Evolutionary conservation across 768 basidiomycete species (phyloP), one percentile per base, ranked within the genome.

Genomic region (Tephrocybe sp.): DNA sequence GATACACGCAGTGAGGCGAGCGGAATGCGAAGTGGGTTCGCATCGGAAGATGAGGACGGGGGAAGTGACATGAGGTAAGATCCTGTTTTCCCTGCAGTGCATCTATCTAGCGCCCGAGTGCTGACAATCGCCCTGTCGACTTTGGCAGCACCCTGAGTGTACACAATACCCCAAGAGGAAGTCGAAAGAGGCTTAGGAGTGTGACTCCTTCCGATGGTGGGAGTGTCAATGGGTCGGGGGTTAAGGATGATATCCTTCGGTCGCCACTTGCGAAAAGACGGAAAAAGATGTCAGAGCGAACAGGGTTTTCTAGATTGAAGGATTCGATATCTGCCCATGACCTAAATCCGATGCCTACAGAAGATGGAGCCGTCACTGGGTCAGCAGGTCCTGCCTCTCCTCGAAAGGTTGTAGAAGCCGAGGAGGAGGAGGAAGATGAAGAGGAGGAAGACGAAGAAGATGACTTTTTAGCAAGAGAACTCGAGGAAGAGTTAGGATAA

Each of bases 221-320:
- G 33, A 72, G 71, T 51, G 61, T 65, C 43, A 76, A 71, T 54
- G 65, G 68, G 13, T 64, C 66, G 14, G 61, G 65, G n/a, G 65
- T 64, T 8, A 68, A 69, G 13, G 65, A 75, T 32, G 78, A 82
- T 59, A 57, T 62, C 11, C 67, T 83, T 19, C 76, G 82, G 13
- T 90, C 88, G 2, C 89, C 88, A 1, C 72, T 89, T 36, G 81
- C 87, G 16, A 93, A 92, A 68, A 81, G 90, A 66, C 90, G 89
- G 72, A 89, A 84, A 68, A 58, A 91, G 34, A 80, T 77, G 6
- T 76, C 82, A 11, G 84, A 83, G 36, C 79, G 89, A 36, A 75
- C 76, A 11, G 83, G 84, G 44, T 69, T 75, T 49, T 90, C 89
- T 14, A 79, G 74, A 60, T 71, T 89, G 48, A 90, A 90, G 63